Evolutionary conservation across 2,329 filamentous ascomycete genomes (phyloP).

Genomic region (Penicillium sp.): DNA sequence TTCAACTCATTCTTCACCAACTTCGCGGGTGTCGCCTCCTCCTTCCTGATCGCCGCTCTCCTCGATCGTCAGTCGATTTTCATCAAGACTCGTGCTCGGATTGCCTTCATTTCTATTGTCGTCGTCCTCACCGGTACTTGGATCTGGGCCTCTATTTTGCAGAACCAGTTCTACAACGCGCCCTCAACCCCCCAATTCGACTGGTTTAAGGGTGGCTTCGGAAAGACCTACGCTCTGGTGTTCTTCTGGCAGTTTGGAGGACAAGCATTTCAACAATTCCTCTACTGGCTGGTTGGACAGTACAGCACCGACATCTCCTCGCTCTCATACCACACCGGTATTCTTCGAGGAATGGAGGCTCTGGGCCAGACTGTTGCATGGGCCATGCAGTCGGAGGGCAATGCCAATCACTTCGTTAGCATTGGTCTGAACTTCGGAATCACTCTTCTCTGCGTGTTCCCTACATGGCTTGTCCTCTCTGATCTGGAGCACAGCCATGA

Average conservation of each 20-base stretch:
- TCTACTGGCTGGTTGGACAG: constrained; percentile 31
- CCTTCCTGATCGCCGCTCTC: constrained; percentile 25
- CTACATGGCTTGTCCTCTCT: constrained; percentile 29
- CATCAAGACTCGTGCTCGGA: constrained; percentile 29
- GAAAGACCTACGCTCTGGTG: constrained; percentile 26
- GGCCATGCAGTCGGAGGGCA: constrained; percentile 29
- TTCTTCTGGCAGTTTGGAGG: constrained; percentile 31
- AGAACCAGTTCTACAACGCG: constrained; percentile 25
- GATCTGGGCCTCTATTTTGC: constrained; percentile 29
- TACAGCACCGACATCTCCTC: constrained; percentile 30
- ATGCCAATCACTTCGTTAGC: constrained; percentile 29
- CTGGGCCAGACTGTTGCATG: constrained; percentile 30
- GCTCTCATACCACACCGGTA: constrained; percentile 29
- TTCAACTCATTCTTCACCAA: constrained; percentile 33
- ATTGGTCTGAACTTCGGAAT: constrained; percentile 31
- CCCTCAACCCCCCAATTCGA: constrained; percentile 26
- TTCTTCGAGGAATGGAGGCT: constrained; percentile 29
- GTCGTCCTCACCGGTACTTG: constrained; percentile 25
- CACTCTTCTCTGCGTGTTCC: constrained; percentile 24
- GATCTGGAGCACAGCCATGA: constrained; percentile 29
- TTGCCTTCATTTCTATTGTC: constrained; percentile 23
- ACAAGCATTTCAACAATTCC: constrained; percentile 30
- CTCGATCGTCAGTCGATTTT: constrained; percentile 28
- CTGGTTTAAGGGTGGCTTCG: constrained; percentile 29
- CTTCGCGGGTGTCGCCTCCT: constrained; percentile 27